Percentiles rank a stretch among this genome's conserved stretches.
Conservation (phyloP, 768 basidiomycete genomes). For the Mycena filopes region DNA sequence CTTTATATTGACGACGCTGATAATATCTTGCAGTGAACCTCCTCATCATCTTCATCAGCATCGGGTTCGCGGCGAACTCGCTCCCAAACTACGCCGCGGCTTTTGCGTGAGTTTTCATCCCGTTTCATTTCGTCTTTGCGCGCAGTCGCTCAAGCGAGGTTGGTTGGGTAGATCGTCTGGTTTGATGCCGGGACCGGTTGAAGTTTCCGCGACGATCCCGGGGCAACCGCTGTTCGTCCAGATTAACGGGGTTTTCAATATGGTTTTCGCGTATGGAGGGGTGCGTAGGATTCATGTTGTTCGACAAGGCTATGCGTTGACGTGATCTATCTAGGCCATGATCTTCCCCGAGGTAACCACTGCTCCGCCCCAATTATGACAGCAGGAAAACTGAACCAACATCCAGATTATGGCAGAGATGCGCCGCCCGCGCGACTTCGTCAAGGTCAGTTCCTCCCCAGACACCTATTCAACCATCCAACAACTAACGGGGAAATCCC, state of each 20-base stretch:
- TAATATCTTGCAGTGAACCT: not conserved
- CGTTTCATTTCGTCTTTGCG: too few species aligned
- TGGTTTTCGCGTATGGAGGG: conserved; percentile 10
- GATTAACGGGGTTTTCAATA: conserved; percentile 11
- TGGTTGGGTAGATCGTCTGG: not conserved
- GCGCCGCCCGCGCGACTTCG: conserved; percentile 15
- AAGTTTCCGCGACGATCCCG: conserved; percentile 1
- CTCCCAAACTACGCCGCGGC: conserved; percentile 7
- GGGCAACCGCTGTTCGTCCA: conserved; percentile 12
- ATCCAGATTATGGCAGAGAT: conserved; percentile 15
- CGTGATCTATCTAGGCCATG: not conserved
- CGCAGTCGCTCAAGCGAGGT: too few species aligned
- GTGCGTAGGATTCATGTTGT: not conserved
- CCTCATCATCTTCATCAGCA: conserved; percentile 13
- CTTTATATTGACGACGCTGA: not conserved
- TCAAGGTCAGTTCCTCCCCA: conserved; percentile 3
- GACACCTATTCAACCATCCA: not conserved
- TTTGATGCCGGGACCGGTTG: conserved; percentile 7
- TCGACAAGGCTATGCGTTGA: too few species aligned
- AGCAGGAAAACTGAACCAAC: not conserved
- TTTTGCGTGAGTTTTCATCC: conserved; percentile 7
- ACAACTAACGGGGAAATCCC: not conserved
- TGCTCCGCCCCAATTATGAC: too few species aligned
- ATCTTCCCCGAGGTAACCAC: conserved; percentile 13
- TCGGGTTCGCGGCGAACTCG: conserved; percentile 6